A percentile compares a stretch with the other conserved stretches of the same genome.
Evolutionary conservation across 192 early-diverging fungal species (phyloP).

Genomic region (Kappamyces sp.): DNA sequence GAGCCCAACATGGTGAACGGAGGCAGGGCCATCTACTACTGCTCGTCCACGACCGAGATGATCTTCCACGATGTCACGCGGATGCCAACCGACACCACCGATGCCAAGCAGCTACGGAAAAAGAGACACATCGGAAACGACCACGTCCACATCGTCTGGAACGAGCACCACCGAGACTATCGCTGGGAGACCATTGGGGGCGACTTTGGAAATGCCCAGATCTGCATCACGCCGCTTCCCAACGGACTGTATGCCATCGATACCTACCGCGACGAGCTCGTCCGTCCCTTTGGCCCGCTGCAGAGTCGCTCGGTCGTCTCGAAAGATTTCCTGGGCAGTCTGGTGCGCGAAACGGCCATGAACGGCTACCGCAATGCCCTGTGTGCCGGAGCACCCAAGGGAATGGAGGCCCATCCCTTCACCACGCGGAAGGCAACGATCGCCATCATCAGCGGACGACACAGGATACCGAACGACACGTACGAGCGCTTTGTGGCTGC

Average conservation of each 20-base stretch:
- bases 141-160: constrained; percentile 97
- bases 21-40: constrained; percentile 70
- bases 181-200: constrained; percentile 85
- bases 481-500: constrained; percentile 36
- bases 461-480: constrained; percentile 51
- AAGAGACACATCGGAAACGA: constrained; percentile 99
- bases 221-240: constrained; percentile 76
- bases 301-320: constrained; percentile 73
- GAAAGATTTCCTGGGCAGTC: constrained; percentile 60
- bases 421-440: constrained; percentile 54
- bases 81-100: constrained; percentile 76
- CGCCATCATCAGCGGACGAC: constrained; percentile 45
- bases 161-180: constrained; percentile 87
- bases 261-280: constrained; percentile 51
- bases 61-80: constrained; percentile 85
- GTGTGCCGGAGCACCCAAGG: constrained; percentile 13
- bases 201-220: constrained; percentile 96
- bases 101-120: constrained; percentile 87
- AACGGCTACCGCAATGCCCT: constrained; percentile 51
- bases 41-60: constrained; percentile 77
- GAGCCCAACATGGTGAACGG: constrained; percentile 77
- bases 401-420: constrained; percentile 52
- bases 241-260: constrained; percentile 60
- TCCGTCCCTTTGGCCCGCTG: constrained; percentile 84
- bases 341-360: constrained; percentile 78